phyloP scores from a whole-genome alignment of 345 rosid genomes.

The Acer campestre region DNA sequence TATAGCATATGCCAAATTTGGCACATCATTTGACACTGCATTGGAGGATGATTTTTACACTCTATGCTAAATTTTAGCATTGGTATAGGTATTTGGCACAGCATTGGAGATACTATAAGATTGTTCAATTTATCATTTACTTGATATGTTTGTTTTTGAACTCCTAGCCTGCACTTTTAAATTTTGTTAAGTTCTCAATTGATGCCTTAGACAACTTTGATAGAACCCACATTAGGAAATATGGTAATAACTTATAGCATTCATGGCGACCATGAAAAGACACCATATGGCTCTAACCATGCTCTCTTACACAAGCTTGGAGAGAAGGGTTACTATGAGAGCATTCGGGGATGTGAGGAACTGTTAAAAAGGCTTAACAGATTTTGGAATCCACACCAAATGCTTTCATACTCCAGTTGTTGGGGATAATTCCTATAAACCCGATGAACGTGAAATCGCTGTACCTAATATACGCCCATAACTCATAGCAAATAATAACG shows the following conservation, averaged over 20 bases:
- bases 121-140: background rate
- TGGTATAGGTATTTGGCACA: no score
- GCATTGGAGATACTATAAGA: no score
- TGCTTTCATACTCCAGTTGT: slow-evolving; percentile 78
- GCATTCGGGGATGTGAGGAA: slow-evolving; percentile 99
- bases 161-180: no score
- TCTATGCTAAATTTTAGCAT: no score
- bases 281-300: slow-evolving; percentile 83
- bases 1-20: no score
- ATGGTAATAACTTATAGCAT: slow-evolving; percentile 97
- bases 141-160: background rate
- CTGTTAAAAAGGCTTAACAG: slow-evolving; percentile 83
- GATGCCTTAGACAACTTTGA: slow-evolving; percentile 57
- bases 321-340: slow-evolving; percentile 94
- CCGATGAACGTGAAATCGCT: no score
- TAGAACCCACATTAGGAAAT: slow-evolving; percentile 96
- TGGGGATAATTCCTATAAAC: no score
- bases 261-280: slow-evolving; percentile 89
- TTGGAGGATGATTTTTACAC: no score
- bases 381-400: slow-evolving; percentile 79
- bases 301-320: slow-evolving; percentile 99
- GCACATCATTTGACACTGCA: no score
- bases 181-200: background rate
- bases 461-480: no score
- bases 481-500: no score